Base-by-base conservation (phyloP, 2,329 filamentous ascomycete species). In the Clarireedia paspali region DNA sequence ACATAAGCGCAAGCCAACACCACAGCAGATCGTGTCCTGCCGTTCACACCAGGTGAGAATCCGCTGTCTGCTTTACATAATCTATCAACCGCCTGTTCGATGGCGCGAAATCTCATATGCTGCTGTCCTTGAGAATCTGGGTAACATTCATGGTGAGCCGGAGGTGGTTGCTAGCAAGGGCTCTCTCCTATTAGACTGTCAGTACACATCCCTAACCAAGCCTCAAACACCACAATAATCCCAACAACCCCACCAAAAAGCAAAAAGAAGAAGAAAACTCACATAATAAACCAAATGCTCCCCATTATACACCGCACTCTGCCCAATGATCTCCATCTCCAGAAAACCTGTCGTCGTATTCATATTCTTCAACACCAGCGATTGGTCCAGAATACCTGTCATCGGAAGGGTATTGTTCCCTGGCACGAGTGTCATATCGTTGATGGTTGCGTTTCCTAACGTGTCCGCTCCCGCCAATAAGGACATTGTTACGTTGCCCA, bases 401-500 rank as follows among this genome's bases (percentile, higher is more conserved):
- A 84, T 76, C 1, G 74, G 70, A 40, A 80, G 62, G 12, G 59
- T 71, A 68, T 84, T 83, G 60, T 74, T 67, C 45, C 82, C 82
- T 0, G 82, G 82, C 9, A 66, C 68, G 24, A 85, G 70, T 23
- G 74, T 68, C 40, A 85, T 70, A 63, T 83, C 63, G 38, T 73
- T 67, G 14, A 85, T 70, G 27, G 73, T 74, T 6, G 76, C 64
- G 50, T 72, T 72, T 30, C 81, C 82, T 57, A 85, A 75, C 4
- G 65, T 17, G 5, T 69, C 73, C 47, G 72, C 73, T 9, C 53
- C 42, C 1, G 53, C 48, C 42, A 72, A 72, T 57, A 84, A 74
- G 59, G 76, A 68, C 63, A 84, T 70, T 9, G 78, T 80, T 1
- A 84, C 72, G 60, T 83, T 81, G 57, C 81, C 82, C 73, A 85